Evolutionary conservation across 2,329 filamentous ascomycete genomes (phyloP).

Genomic region (Cercospora janseana): DNA sequence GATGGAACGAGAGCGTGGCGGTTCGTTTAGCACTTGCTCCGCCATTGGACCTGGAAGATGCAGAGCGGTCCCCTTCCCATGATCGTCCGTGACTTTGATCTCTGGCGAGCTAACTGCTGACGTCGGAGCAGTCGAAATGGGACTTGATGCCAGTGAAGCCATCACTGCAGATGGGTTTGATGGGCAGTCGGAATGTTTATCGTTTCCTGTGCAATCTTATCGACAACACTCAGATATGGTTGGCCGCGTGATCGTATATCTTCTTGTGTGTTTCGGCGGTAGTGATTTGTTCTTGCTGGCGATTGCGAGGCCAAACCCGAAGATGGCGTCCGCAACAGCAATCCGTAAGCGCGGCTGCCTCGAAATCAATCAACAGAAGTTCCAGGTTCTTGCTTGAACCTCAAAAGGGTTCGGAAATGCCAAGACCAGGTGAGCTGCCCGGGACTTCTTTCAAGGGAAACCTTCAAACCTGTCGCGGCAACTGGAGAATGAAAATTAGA

Average conservation of each 20-base stretch:
- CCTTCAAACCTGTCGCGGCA: background rate
- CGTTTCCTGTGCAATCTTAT: no score
- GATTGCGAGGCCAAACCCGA: no score
- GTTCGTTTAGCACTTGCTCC: background rate
- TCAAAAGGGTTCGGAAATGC: background rate
- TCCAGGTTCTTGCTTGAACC: constrained; percentile 2
- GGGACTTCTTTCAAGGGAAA: constrained; percentile 1
- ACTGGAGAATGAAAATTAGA: background rate
- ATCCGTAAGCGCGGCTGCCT: background rate
- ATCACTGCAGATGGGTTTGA: background rate
- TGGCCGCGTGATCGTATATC: no score
- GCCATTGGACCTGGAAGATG: constrained; percentile 10
- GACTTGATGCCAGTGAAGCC: constrained; percentile 6
- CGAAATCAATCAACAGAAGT: background rate
- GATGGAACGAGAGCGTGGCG: constrained; percentile 2
- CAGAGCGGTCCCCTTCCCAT: constrained; percentile 1
- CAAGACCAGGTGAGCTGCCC: background rate
- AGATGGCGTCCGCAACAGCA: no score
- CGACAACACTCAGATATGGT: no score
- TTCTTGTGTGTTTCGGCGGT: no score
- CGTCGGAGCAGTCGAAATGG: background rate
- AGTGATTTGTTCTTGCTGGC: no score
- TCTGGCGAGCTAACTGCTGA: constrained; percentile 12
- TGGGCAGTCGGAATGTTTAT: no score
- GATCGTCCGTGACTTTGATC: constrained; percentile 11